These are phyloP conservation scores for Capsicum pubescens DNA, from an alignment of 257 asterid genomes.

Conservation along the genomic window DNA sequence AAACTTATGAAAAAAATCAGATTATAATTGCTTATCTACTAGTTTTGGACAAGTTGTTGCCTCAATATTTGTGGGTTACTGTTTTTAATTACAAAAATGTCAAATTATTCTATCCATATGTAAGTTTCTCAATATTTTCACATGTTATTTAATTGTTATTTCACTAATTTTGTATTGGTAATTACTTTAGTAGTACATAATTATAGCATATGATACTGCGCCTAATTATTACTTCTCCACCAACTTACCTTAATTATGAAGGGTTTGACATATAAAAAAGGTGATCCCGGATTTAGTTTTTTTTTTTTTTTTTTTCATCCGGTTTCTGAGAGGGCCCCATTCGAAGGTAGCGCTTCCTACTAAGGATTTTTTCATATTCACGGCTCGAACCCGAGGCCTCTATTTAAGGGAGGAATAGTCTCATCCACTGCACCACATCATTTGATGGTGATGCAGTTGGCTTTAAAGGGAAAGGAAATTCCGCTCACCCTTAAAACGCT, in stretches of 20 bases:
- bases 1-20: background rate
- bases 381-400: too few relatives aligned
- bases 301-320: too few relatives aligned
- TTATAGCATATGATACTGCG: background rate
- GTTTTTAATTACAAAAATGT: background rate
- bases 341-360: too few relatives aligned
- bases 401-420: too few relatives aligned
- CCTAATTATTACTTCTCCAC: background rate
- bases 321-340: too few relatives aligned
- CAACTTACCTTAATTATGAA: conserved; percentile 1
- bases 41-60: background rate
- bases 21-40: background rate
- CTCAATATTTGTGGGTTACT: background rate
- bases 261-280: background rate
- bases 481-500: background rate
- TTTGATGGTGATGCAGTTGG: background rate
- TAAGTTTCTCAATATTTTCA: background rate
- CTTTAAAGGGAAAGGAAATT: background rate
- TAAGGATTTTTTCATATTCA: too few relatives aligned
- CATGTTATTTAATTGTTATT: background rate
- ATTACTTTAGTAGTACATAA: background rate
- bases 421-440: too few relatives aligned
- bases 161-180: background rate
- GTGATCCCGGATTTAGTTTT: background rate
- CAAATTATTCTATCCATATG: background rate